These are phyloP conservation scores for Microbotryomycetes sp. DNA, from an alignment of 1,284 basidiomycete genomes.

Conservation along the genomic window DNA sequence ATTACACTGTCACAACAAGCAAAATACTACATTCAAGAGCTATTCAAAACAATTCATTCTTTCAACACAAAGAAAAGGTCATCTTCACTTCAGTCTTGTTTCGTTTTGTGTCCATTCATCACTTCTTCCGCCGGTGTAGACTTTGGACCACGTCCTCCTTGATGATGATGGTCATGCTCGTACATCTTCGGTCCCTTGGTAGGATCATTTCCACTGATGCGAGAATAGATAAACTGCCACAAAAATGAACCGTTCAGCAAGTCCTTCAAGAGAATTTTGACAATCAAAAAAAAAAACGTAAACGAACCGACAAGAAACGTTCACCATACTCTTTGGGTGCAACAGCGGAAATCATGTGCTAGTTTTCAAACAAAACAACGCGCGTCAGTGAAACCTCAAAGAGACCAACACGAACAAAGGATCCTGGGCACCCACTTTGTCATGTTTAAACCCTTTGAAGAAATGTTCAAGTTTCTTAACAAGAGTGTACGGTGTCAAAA, in stretches of 20 bases:
- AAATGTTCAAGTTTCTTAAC: constrained; percentile 80
- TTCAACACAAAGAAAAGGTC: background rate
- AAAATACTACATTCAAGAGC: background rate
- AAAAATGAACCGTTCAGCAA: background rate
- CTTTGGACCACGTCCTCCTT: background rate
- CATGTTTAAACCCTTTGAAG: constrained; percentile 84
- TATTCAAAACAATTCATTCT: no score
- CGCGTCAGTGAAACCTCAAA: background rate
- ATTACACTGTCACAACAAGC: no score
- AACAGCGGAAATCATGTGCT: constrained; percentile 92
- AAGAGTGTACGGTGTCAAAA: constrained; percentile 76
- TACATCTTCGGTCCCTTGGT: constrained; percentile 21
- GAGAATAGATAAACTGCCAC: constrained; percentile 18
- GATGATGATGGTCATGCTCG: constrained; percentile 2
- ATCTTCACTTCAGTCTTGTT: background rate
- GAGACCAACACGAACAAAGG: constrained; percentile 1
- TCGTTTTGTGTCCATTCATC: background rate
- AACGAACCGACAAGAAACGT: constrained; percentile 59
- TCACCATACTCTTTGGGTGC: constrained; percentile 75
- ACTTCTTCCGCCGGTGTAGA: background rate
- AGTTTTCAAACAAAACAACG: constrained; percentile 11
- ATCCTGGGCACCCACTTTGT: constrained; percentile 57
- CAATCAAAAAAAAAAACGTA: background rate
- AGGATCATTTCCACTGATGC: constrained; percentile 24
- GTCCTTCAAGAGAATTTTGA: no score